Conservation (phyloP, 1,284 basidiomycete genomes). For the Bondarzewia mesenterica region DNA sequence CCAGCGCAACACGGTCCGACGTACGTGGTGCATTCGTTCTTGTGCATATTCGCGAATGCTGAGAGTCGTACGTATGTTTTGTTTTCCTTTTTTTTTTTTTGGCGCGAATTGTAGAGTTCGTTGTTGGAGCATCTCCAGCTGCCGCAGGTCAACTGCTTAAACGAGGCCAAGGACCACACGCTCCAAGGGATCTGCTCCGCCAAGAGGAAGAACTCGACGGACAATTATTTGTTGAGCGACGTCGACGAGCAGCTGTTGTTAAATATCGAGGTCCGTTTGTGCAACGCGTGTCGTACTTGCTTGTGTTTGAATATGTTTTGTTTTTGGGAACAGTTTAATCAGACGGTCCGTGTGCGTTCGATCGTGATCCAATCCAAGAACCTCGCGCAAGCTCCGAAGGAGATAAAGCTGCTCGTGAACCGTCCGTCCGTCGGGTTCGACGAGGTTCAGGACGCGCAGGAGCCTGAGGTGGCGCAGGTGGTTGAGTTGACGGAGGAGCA, state of each 20-base stretch:
- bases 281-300: background rate
- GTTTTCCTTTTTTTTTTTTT: background rate
- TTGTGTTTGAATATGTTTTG: no score
- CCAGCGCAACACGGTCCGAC: background rate
- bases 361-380: constrained; percentile 51
- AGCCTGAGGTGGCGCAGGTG: constrained; percentile 45
- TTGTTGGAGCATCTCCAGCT: constrained; percentile 54
- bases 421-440: constrained; percentile 59
- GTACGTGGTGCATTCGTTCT: constrained; percentile 2
- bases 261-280: constrained; percentile 50
- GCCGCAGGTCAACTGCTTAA: constrained; percentile 66
- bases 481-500: constrained; percentile 44
- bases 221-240: constrained; percentile 64
- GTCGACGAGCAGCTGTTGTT: constrained; percentile 75
- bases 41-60: background rate
- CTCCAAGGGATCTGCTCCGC: constrained; percentile 50
- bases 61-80: background rate
- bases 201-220: constrained; percentile 39
- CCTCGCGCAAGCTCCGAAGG: constrained; percentile 50
- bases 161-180: constrained; percentile 57
- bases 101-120: constrained; percentile 24
- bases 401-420: constrained; percentile 65
- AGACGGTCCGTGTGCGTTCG: constrained; percentile 67
- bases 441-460: constrained; percentile 46
- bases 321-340: constrained; percentile 64